A percentile compares a stretch with the other conserved stretches of the same genome.
Evolutionary conservation across 1,284 basidiomycete species (phyloP).

Genomic region (Anthracocystis setariae): DNA sequence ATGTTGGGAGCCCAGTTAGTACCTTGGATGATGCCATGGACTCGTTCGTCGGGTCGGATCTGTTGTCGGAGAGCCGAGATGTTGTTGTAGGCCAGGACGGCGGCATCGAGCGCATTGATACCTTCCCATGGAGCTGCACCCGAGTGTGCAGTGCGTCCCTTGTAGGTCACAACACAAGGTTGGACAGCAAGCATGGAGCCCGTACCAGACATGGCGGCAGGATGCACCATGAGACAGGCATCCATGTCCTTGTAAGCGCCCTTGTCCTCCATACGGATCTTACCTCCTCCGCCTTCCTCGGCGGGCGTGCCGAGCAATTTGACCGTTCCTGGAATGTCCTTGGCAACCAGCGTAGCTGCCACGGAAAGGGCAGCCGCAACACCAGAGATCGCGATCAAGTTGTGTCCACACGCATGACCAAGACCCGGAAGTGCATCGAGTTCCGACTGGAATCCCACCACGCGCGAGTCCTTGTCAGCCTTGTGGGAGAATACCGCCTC

Average conservation of each 20-base stretch:
- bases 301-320: conserved; percentile 87
- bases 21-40: conserved; percentile 69
- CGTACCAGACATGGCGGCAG: conserved; percentile 68
- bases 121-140: conserved; percentile 80
- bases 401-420: conserved; percentile 81
- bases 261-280: conserved; percentile 76
- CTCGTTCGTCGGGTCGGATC: conserved; percentile 73
- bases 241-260: conserved; percentile 82
- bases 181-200: conserved; percentile 72
- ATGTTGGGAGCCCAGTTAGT: conserved; percentile 69
- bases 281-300: conserved; percentile 83
- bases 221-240: conserved; percentile 77
- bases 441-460: conserved; percentile 73
- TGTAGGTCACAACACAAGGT: conserved; percentile 49
- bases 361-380: conserved; percentile 80
- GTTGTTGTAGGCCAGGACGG: conserved; percentile 79
- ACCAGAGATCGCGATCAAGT: conserved; percentile 83
- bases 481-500: conserved; percentile 74
- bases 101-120: conserved; percentile 84
- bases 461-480: conserved; percentile 30
- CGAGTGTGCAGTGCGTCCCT: conserved; percentile 58
- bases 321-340: conserved; percentile 77
- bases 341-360: conserved; percentile 74
- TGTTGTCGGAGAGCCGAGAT: conserved; percentile 81
- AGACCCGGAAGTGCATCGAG: conserved; percentile 72